Conservation (phyloP, 2,329 filamentous ascomycete species). For the Alternaria alternata region DNA sequence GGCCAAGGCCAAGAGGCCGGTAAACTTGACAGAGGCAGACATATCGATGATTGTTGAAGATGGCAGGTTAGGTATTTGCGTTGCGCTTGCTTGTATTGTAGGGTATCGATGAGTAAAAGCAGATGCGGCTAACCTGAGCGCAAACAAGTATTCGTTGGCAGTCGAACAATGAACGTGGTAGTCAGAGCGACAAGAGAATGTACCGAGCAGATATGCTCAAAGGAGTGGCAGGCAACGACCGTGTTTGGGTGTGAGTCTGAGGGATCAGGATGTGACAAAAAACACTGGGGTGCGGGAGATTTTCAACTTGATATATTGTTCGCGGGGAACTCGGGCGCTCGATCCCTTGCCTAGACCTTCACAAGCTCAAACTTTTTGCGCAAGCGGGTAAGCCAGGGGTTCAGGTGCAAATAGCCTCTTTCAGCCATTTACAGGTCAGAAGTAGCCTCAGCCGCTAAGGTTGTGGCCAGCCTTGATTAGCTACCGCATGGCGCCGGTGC, state of each 20-base stretch:
- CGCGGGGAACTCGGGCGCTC: slow-evolving; percentile 6
- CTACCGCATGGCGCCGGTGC: slow-evolving; percentile 8
- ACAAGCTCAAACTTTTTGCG: slow-evolving; percentile 11
- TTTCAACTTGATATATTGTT: slow-evolving; percentile 13
- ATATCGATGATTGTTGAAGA: slow-evolving; percentile 37
- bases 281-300: slow-evolving; percentile 7
- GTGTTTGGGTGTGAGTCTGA: slow-evolving; percentile 12
- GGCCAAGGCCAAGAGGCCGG: slow-evolving; percentile 54
- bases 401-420: slow-evolving; percentile 7
- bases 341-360: slow-evolving; percentile 4
- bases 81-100: slow-evolving; percentile 13
- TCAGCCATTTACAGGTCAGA: slow-evolving; percentile 9
- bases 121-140: slow-evolving; percentile 21
- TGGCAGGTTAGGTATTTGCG: slow-evolving; percentile 4
- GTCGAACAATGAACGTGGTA: slow-evolving; percentile 17
- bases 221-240: slow-evolving; percentile 16
- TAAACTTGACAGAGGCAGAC: slow-evolving; percentile 50
- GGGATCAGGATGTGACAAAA: slow-evolving; percentile 10
- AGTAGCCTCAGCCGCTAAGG: slow-evolving; percentile 4
- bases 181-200: slow-evolving; percentile 20
- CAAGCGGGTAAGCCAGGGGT: slow-evolving; percentile 14
- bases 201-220: slow-evolving; percentile 19
- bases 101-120: slow-evolving; percentile 14
- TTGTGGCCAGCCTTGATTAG: slow-evolving; percentile 9
- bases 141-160: slow-evolving; percentile 16